phyloP scores from a whole-genome alignment of 1,284 basidiomycete species.

The Albatrellus sp. region DNA sequence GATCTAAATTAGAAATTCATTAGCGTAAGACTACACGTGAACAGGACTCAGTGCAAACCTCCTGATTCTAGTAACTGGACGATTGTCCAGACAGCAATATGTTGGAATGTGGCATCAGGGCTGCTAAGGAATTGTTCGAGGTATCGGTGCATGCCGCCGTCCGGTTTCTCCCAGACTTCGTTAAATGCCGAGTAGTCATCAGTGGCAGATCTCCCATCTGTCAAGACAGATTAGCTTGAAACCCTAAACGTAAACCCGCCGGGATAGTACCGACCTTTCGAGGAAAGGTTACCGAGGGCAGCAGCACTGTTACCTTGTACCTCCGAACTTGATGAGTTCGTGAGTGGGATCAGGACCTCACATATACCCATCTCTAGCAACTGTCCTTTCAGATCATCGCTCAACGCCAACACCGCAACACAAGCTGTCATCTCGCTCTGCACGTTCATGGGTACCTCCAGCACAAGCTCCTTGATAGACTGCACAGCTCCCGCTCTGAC shows the following conservation, averaged over 20 bases:
- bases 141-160: slow-evolving; percentile 94
- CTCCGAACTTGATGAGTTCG: slow-evolving; percentile 92
- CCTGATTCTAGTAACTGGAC: slow-evolving; percentile 94
- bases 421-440: slow-evolving; percentile 99
- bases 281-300: slow-evolving; percentile 93
- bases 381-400: slow-evolving; percentile 91
- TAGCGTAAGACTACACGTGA: background rate
- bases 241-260: slow-evolving; percentile 2
- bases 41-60: slow-evolving; percentile 30
- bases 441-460: slow-evolving; percentile 92
- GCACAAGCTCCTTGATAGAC: slow-evolving; percentile 92
- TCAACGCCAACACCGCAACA: slow-evolving; percentile 87
- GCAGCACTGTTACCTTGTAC: slow-evolving; percentile 99
- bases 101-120: slow-evolving; percentile 98
- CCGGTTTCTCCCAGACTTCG: slow-evolving; percentile 95
- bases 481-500: slow-evolving; percentile 98
- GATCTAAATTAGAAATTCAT: slow-evolving; percentile 32
- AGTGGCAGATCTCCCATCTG: slow-evolving; percentile 65
- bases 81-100: slow-evolving; percentile 99
- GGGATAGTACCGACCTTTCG: slow-evolving; percentile 60
- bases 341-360: slow-evolving; percentile 94
- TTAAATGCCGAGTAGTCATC: slow-evolving; percentile 98
- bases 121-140: slow-evolving; percentile 90
- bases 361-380: slow-evolving; percentile 97
- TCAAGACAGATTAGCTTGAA: background rate